Base-by-base conservation (phyloP, 2,329 filamentous ascomycete genomes). In the Thermoascus crustaceus region DNA sequence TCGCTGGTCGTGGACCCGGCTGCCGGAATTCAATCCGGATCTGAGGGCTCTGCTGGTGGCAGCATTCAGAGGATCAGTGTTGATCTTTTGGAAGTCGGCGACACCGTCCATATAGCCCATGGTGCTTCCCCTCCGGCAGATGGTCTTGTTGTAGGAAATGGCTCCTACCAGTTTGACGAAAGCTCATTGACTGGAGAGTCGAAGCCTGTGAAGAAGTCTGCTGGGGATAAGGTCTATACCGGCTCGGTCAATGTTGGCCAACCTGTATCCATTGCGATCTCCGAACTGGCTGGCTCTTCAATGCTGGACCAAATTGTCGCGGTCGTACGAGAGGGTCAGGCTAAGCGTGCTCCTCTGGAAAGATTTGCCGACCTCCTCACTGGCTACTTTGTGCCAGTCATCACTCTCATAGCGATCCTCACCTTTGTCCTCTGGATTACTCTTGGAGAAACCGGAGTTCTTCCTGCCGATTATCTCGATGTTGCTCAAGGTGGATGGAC, bases 81-180 rank as follows among this genome's bases (percentile, higher is more conserved):
- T 5, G 85, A 93, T 46, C 64, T 85, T 30, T 68, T 94, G 0
- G 85, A 91, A 43, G 69, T 76, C 39, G 82, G 82, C 2, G 85
- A 91, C 47, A 59, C 72, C 0, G 82, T 95, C 27, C 76, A 78
- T 34, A 74, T 96, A 2, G 75, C 78, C 2, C 78, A 88, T 40
- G 89, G 89, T 2, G 73, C 76, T 1, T 94, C 87, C 1, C 89
- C 89, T 0, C 84, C 89, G 1, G 85, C 82, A 4, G 89, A 95
- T 54, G 88, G 88, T 5, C 54, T 62, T 3, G 51, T 94, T 13
- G 48, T 71, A 7, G 52, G 52, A 2, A 60, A 62, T 2, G 79
- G 76, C 3, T 70, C 76, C 32, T 77, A 76, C 29, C 72, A 68
- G 32, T 94, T 95, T 50, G 86, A 95, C 52, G 89, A 96, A 57